phyloP scores from a whole-genome alignment of 1,284 basidiomycete genomes.

The Rhodotorula sp. region DNA sequence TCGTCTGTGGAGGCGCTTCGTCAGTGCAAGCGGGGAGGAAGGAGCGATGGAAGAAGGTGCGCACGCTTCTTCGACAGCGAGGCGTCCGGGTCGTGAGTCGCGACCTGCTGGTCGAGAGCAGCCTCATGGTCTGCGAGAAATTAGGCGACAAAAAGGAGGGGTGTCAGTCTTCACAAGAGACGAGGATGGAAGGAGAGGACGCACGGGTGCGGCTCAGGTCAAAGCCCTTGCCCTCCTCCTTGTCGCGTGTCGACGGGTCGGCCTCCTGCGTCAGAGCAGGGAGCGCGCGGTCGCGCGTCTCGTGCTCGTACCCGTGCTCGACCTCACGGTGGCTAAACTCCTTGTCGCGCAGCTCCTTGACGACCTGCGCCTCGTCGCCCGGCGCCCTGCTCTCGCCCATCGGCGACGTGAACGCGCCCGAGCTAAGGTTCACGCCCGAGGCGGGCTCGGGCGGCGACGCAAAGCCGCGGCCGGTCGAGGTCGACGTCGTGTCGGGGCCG shows the following conservation, averaged over 20 bases:
- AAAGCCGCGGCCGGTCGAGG: background rate
- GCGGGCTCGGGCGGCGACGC: background rate
- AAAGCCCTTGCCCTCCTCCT: background rate
- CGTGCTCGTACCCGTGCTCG: background rate
- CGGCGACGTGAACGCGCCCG: too few relatives aligned
- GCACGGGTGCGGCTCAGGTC: background rate
- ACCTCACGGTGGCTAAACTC: background rate
- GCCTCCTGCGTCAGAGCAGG: background rate
- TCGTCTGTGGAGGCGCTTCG: background rate
- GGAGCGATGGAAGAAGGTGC: background rate
- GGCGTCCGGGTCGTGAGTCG: slow-evolving; percentile 3
- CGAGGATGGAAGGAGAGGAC: background rate
- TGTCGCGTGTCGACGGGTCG: background rate
- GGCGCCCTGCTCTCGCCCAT: background rate
- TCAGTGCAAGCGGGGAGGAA: background rate
- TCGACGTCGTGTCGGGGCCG: background rate
- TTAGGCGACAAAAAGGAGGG: too few relatives aligned
- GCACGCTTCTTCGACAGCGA: background rate
- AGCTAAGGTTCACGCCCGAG: background rate
- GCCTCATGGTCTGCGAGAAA: background rate
- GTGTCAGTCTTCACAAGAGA: too few relatives aligned
- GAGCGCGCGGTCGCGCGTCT: background rate
- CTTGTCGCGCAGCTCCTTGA: background rate
- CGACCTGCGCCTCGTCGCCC: background rate
- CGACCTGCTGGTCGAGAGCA: background rate